A percentile compares a stretch with the other conserved stretches of the same genome.
Conservation (phyloP, 257 asterid genomes). For the Primulina tabacum region DNA sequence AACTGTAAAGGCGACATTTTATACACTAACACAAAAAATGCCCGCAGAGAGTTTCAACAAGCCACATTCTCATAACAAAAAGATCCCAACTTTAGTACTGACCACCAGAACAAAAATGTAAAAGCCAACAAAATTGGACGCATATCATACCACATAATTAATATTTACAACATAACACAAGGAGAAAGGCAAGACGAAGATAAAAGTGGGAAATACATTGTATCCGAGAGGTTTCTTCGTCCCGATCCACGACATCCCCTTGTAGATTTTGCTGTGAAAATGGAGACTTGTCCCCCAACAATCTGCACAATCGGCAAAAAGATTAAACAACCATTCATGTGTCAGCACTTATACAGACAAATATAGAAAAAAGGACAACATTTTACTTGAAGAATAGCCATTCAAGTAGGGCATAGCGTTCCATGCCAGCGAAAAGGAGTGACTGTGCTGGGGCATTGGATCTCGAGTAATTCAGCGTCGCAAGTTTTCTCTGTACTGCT, state of each 20-base stretch:
- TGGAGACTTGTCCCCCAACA: conserved; percentile 91
- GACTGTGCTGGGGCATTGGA: conserved; percentile 94
- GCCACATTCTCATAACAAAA: neutral
- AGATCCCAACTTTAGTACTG: neutral
- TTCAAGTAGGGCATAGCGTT: conserved; percentile 95
- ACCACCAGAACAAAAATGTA: neutral
- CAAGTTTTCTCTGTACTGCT: conserved; percentile 76
- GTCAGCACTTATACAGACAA: neutral
- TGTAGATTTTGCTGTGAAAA: conserved; percentile 93
- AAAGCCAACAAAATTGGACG: conserved; percentile 1
- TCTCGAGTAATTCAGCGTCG: conserved; percentile 65
- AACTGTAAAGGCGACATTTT: conserved; percentile 2
- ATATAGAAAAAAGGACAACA: neutral
- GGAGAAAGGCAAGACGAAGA: neutral
- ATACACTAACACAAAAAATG: neutral
- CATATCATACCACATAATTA: conserved; percentile 4
- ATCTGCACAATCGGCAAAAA: conserved; percentile 40
- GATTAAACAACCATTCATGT: neutral
- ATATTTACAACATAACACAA: neutral
- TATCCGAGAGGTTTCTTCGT: conserved; percentile 93
- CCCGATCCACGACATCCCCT: conserved; percentile 91
- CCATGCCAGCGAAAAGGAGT: conserved; percentile 99
- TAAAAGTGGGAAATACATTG: conserved; percentile 54
- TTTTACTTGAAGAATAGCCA: conserved; percentile 93
- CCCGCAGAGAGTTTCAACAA: neutral